Conservation (phyloP, 192 early-diverging fungal genomes). For the Coemansia sp. region DNA sequence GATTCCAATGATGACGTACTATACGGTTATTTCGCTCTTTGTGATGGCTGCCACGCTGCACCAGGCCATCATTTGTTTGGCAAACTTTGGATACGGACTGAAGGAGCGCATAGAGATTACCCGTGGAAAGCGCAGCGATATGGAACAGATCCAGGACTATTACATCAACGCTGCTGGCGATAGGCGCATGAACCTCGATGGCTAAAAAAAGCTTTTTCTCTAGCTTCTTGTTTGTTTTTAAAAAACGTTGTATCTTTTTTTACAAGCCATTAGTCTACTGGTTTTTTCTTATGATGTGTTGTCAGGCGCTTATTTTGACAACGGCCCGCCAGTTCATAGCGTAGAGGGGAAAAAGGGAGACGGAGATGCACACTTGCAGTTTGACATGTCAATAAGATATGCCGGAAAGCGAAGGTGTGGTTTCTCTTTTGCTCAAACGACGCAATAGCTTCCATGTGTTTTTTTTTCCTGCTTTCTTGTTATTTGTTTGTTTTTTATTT, state of each 20-base stretch:
- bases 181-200: slow-evolving; percentile 52
- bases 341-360: too few relatives aligned
- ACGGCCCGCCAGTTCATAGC: too few relatives aligned
- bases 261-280: too few relatives aligned
- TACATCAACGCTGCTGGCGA: slow-evolving; percentile 54
- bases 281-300: too few relatives aligned
- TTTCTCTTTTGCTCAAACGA: too few relatives aligned
- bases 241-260: background rate
- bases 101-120: slow-evolving; percentile 54
- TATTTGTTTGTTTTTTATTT: too few relatives aligned
- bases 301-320: too few relatives aligned
- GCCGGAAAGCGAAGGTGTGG: too few relatives aligned
- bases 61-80: slow-evolving; percentile 43
- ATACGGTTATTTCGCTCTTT: slow-evolving; percentile 41
- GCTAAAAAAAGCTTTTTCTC: slow-evolving; percentile 9
- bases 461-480: too few relatives aligned
- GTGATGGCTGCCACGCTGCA: slow-evolving; percentile 44
- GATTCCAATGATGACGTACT: slow-evolving; percentile 54
- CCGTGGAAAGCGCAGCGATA: slow-evolving; percentile 53
- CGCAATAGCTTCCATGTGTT: too few relatives aligned
- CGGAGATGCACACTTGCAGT: too few relatives aligned
- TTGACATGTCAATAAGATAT: too few relatives aligned
- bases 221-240: background rate
- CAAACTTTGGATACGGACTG: slow-evolving; percentile 54
- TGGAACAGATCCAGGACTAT: slow-evolving; percentile 57